phyloP scores from a whole-genome alignment of 2,329 filamentous ascomycete species.

The Chaetoscypha palmicola region DNA sequence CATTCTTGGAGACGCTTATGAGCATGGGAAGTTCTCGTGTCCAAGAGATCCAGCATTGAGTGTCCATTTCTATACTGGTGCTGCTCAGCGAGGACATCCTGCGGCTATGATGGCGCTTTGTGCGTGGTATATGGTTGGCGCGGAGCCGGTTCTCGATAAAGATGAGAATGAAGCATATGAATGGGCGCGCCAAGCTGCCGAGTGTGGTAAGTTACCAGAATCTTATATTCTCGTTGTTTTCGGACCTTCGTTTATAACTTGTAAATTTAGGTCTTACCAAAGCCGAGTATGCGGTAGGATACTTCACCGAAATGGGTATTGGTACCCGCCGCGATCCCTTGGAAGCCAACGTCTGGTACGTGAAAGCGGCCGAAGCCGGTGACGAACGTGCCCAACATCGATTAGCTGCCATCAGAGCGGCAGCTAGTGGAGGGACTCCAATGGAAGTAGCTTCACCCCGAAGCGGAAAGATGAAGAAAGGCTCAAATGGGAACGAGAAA shows the following conservation, averaged over 20 bases:
- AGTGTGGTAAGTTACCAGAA: slow-evolving; percentile 58
- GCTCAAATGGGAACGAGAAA: slow-evolving; percentile 19
- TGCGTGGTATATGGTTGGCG: slow-evolving; percentile 97
- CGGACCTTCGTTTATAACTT: slow-evolving; percentile 7
- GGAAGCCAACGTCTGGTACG: slow-evolving; percentile 97
- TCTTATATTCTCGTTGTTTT: neutral
- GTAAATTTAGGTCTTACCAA: slow-evolving; percentile 34
- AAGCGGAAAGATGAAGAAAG: slow-evolving; percentile 28
- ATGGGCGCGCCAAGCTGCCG: slow-evolving; percentile 84
- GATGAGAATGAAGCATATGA: slow-evolving; percentile 95
- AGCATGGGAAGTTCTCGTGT: slow-evolving; percentile 81
- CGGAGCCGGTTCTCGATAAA: slow-evolving; percentile 84
- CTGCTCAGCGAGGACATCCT: slow-evolving; percentile 76
- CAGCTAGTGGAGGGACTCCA: slow-evolving; percentile 46
- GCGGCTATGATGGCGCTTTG: slow-evolving; percentile 97
- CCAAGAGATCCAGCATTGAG: slow-evolving; percentile 87
- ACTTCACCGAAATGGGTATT: slow-evolving; percentile 98
- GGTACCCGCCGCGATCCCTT: slow-evolving; percentile 90
- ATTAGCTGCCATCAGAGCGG: slow-evolving; percentile 77
- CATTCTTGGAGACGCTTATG: slow-evolving; percentile 92
- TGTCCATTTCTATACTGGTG: slow-evolving; percentile 94
- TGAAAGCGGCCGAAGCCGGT: slow-evolving; percentile 85
- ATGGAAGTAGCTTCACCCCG: slow-evolving; percentile 28
- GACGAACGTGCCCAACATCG: slow-evolving; percentile 85
- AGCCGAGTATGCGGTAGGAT: slow-evolving; percentile 92